Percentiles rank a stretch among this genome's conserved stretches.
Conservation (phyloP, 306 rosid genomes). For the Crotalaria pallida region DNA sequence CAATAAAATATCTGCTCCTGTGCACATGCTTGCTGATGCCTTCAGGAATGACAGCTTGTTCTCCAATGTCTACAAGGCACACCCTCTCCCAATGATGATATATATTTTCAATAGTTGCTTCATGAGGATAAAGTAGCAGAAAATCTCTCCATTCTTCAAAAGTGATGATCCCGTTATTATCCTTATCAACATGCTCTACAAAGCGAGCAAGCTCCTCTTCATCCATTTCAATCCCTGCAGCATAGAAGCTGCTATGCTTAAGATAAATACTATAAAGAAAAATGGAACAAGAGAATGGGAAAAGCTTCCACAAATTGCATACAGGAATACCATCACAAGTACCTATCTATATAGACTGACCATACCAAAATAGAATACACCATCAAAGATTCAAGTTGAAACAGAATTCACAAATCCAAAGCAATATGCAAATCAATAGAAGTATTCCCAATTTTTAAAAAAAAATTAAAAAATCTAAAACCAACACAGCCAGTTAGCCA, state of each 20-base stretch:
- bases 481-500: too few relatives aligned
- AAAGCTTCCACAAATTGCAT: background rate
- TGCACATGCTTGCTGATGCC: constrained; percentile 53
- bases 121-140: constrained; percentile 56
- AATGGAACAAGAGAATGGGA: background rate
- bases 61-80: constrained; percentile 53
- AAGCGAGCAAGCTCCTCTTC: constrained; percentile 52
- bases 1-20: constrained; percentile 39
- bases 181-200: constrained; percentile 57
- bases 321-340: constrained; percentile 3
- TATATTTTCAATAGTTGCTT: constrained; percentile 52
- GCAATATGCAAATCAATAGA: constrained; percentile 7
- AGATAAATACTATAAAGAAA: constrained; percentile 14
- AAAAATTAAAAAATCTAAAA: background rate
- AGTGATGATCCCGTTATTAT: constrained; percentile 50
- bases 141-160: constrained; percentile 64
- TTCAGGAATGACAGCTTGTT: constrained; percentile 56
- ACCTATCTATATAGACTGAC: background rate
- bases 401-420: background rate
- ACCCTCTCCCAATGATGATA: constrained; percentile 52
- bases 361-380: background rate
- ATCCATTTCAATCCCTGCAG: constrained; percentile 47
- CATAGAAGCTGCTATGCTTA: constrained; percentile 24
- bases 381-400: background rate
- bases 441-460: background rate